Conservation (phyloP, 257 asterid genomes). For the Perilla frutescens region DNA sequence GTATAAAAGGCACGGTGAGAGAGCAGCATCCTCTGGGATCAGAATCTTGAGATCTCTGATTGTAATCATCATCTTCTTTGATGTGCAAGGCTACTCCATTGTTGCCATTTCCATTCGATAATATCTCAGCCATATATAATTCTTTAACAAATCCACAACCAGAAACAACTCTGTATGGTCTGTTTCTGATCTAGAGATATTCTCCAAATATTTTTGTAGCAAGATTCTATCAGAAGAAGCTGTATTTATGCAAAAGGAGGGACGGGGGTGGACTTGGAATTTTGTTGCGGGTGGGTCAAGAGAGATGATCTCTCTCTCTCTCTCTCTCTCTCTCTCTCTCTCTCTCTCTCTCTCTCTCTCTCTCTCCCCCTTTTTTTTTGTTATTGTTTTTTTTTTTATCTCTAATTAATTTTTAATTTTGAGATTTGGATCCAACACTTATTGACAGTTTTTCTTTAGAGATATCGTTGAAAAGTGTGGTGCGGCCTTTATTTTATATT, state of each 20-base stretch:
- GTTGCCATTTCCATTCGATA: slow-evolving; percentile 52
- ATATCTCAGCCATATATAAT: slow-evolving; percentile 54
- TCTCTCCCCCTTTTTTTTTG: not conserved
- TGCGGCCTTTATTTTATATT: slow-evolving; percentile 31
- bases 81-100: slow-evolving; percentile 52
- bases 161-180: too few relatives aligned
- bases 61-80: slow-evolving; percentile 49
- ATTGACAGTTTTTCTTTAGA: not conserved
- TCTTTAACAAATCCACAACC: not conserved
- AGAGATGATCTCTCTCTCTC: slow-evolving; percentile 31
- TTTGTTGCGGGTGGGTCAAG: slow-evolving; percentile 39
- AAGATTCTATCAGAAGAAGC: slow-evolving; percentile 16
- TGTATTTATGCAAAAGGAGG: slow-evolving; percentile 30
- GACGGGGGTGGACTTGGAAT: slow-evolving; percentile 28
- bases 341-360: not conserved
- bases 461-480: slow-evolving; percentile 48
- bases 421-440: not conserved
- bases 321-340: not conserved
- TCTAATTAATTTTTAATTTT: not conserved
- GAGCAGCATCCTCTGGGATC: slow-evolving; percentile 43
- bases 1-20: slow-evolving; percentile 64
- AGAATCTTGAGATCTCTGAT: slow-evolving; percentile 16
- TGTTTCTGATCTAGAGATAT: not conserved
- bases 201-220: not conserved
- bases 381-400: too few relatives aligned